Evolutionary conservation across 2,329 filamentous ascomycete genomes (phyloP), one percentile per base, ranked within the genome.

Genomic region (Alternaria tenuissima): DNA sequence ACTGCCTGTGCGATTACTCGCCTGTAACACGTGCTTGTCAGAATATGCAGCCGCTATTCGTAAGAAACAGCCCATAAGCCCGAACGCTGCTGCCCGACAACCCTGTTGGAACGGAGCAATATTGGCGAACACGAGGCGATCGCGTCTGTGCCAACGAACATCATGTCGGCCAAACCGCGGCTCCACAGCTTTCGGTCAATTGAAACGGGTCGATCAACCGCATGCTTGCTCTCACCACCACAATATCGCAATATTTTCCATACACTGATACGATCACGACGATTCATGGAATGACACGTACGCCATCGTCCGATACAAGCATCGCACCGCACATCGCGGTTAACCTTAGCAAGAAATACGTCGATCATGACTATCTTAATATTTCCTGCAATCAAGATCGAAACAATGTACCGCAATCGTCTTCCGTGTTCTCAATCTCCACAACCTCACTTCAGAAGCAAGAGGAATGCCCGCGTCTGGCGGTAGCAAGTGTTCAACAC

Each of bases 191-290:
- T 24, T 49, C 46, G 32, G 46, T 24, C 46, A 36, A 24, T 36
- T 36, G 46, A 26, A 38, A 20, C 46, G 32, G 46, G 46, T 36
- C 46, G 46, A 49, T 49, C 30, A 24, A 26, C 20, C 9, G 46
- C 46, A 34, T 49, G 46, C 16, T 18, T 49, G 46, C 30, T 48
- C 46, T 48, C 46, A 48, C 46, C 30, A 48, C 46, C 46, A 48
- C 30, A 12, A 34, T 18, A 34, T 36, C 18, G 30, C 46, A 34
- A 24, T 48, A 48, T 48, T 48, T 48, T 48, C 46, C 18, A 34
- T 48, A 30, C 46, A 36, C 46, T 36, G 46, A 34, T 34, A 34
- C 46, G 30, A 48, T 24, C 12, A 48, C 16, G 46, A 16, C 30
- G 46, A 48, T 24, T 48, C 46, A 22, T 48, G 46, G 16, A 11